Conservation (phyloP, 2,329 filamentous ascomycete species). For the Westerdykella aurantiaca region DNA sequence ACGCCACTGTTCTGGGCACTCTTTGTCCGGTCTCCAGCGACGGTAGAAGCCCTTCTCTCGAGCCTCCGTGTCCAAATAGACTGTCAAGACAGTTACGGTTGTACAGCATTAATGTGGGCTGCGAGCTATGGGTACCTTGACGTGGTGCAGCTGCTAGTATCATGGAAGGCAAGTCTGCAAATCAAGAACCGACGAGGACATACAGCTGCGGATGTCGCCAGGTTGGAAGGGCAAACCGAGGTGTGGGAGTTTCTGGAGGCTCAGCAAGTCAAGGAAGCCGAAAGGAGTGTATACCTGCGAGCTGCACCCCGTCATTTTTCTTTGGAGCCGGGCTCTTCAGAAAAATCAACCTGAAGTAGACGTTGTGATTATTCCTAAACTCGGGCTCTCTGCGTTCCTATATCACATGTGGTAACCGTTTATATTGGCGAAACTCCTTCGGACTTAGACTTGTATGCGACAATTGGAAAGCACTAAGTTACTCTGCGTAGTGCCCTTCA, state of each 20-base stretch:
- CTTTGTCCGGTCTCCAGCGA: slow-evolving; percentile 16
- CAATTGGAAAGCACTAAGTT: too few species aligned
- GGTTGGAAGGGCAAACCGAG: slow-evolving; percentile 11
- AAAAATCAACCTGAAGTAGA: background rate
- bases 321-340: slow-evolving; percentile 2
- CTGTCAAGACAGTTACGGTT: slow-evolving; percentile 21
- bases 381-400: too few species aligned
- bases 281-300: slow-evolving; percentile 2
- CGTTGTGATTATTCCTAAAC: too few species aligned
- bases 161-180: slow-evolving; percentile 7
- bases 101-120: slow-evolving; percentile 33
- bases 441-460: too few species aligned
- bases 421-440: too few species aligned
- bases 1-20: slow-evolving; percentile 37
- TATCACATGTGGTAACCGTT: too few species aligned
- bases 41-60: slow-evolving; percentile 27
- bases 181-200: slow-evolving; percentile 8
- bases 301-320: slow-evolving; percentile 1
- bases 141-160: slow-evolving; percentile 14
- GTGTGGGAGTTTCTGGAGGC: slow-evolving; percentile 12
- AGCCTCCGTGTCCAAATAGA: slow-evolving; percentile 28
- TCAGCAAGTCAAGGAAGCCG: slow-evolving; percentile 5
- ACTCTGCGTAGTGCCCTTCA: slow-evolving; percentile 68
- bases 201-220: slow-evolving; percentile 13
- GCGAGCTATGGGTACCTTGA: slow-evolving; percentile 31